Evolutionary conservation across 1,284 basidiomycete genomes (phyloP), one percentile per base, ranked within the genome.

Genomic region (Puccinia polysora): DNA sequence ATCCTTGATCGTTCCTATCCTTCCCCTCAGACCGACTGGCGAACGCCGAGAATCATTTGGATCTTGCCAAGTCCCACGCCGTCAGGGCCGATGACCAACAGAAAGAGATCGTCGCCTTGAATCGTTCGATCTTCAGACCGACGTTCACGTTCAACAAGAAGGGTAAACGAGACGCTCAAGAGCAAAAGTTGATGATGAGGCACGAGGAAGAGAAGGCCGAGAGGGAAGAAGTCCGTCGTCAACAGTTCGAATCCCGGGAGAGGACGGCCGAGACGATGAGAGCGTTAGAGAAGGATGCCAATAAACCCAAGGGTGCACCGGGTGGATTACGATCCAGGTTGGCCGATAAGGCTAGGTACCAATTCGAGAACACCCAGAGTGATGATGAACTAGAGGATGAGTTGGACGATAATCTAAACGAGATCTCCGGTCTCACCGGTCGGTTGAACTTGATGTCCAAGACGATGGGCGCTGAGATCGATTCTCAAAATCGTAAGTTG

Each of bases 11-110:
- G 7, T 59, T 65, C 15, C 63, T 23, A 7, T 43, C 43, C 23
- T 50, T 15, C 25, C 49, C n/a, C n/a, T 32, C 73, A 82, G 82
- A 83, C 75, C 79, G 81, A 79, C 85, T 99, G 74, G 95, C 91
- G 62, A 92, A 94, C 80, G 96, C 95, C 18, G 95, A 98, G 81
- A 89, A 92, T 74, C 90, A 97, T 81, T 85, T 98, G 72, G 96
- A 98, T 79, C 86, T 96, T 71, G 85, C 94, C 73, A 97, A 93
- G 82, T 89, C 90, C 14, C 88, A 96, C 81, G 89, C 91, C 30
- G 83, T 85, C 63, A 87, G 91, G 4, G 95, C 96, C 20, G 89
- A 89, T 75, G 96, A 99, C 82, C 92, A 88, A 80, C 91, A 94
- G 5, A 88, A 88, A 75, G 93, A 97, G 81, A 87, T 99, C 74